A percentile compares a stretch with the other conserved stretches of the same genome.
These are phyloP conservation scores for Ballota nigra DNA, from an alignment of 257 asterid genomes.

Conservation along the genomic window DNA sequence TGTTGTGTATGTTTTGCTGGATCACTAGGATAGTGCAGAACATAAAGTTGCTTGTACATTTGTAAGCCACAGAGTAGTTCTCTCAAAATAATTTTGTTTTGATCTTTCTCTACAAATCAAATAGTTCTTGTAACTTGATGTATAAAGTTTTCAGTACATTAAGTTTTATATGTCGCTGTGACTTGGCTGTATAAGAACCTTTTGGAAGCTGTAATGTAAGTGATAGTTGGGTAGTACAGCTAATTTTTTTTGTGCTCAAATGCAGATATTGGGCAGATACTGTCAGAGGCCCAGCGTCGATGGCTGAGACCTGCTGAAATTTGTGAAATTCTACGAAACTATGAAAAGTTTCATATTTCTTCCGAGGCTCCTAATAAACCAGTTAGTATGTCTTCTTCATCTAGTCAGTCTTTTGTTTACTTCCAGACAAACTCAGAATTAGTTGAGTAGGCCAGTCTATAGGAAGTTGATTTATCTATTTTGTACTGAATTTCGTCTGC, in stretches of 20 bases:
- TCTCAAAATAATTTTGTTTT: neutral
- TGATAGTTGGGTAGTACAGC: conserved; percentile 1
- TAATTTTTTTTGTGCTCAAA: conserved; percentile 22
- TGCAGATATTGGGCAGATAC: conserved; percentile 81
- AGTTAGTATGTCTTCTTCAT: conserved; percentile 66
- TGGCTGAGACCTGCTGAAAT: conserved; percentile 98
- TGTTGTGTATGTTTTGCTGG: neutral
- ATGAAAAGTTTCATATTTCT: conserved; percentile 61
- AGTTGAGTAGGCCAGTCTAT: neutral
- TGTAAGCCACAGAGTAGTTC: neutral
- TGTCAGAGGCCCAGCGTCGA: conserved; percentile 73
- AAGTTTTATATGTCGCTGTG: conserved; percentile 9
- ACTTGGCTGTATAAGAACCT: conserved; percentile 6
- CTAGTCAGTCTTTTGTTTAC: neutral
- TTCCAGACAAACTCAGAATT: neutral
- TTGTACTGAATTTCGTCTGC: conserved; percentile 4
- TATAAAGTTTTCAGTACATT: neutral
- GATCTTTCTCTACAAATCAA: neutral
- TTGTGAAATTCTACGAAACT: conserved; percentile 76
- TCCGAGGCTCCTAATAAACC: conserved; percentile 88
- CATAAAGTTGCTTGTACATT: neutral
- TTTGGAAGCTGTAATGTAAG: neutral
- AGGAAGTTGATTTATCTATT: conserved; percentile 10
- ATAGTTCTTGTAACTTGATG: conserved; percentile 6
- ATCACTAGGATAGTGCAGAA: neutral